Evolutionary conservation across 2,329 filamentous ascomycete genomes (phyloP), one percentile per base, ranked within the genome.

Genomic region (Verticillium dahliae): DNA sequence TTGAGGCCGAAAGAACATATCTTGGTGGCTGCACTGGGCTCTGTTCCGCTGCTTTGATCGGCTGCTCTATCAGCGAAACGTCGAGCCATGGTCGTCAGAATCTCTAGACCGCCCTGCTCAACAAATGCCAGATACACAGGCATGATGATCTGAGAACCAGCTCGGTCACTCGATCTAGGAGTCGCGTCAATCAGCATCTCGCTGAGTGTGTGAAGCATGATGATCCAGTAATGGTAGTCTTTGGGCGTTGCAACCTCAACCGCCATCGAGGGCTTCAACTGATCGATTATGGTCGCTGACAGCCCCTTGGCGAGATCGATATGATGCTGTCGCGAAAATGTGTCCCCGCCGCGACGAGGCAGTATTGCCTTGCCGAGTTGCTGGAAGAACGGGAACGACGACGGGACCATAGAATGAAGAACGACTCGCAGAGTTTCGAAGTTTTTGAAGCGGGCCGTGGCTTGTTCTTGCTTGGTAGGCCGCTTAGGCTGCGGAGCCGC

Each of bases 41-140:
- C 64, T 13, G 60, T 60, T 9, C 62, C 61, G n/a, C 57, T 59
- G 38, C 58, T 63, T n/a, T 75, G 73, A 52, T 73, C 71, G 66
- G 74, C 76, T 60, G 84, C 77, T 63, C 88, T 84, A 9, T 81
- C 75, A 59, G 85, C 81, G 68, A 96, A 95, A 18, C 84, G 81
- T 50, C 85, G 79, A 10, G 96, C 81, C 70, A 96, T 87, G 0
- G 82, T 78, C 67, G 91, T 92, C 63, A 98, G 77, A 5, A 86
- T 81, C 9, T 87, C 82, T 62, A 99, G 81, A 0, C 95, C 94
- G 45, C 86, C 87, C 57, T 87, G 84, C 63, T 91, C 88, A 73
- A 93, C 94, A 78, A 99, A 97, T 1, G 92, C 90, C 61, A 93
- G 83, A 31, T 99, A 81, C 39, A 98, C 88, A 34, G 95, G 83